Conservation (phyloP, 495 filamentous ascomycete genomes). For the Penicillium argentinense region DNA sequence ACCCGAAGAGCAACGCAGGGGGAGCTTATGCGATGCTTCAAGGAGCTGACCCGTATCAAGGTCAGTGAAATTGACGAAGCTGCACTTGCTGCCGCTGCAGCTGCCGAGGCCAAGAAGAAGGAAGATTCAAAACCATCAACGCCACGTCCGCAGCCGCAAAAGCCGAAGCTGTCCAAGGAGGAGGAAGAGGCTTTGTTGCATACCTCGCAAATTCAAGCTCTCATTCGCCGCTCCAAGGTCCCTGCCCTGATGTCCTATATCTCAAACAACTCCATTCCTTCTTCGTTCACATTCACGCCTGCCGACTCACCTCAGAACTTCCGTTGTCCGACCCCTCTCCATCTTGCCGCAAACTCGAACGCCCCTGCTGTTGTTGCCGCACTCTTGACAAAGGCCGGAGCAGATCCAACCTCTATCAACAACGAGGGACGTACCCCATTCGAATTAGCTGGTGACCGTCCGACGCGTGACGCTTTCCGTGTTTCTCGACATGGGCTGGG, state of each 20-base stretch:
- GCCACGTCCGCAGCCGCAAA: conserved; percentile 49
- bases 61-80: conserved; percentile 69
- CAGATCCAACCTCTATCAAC: conserved; percentile 72
- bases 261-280: conserved; percentile 62
- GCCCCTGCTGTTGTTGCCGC: conserved; percentile 69
- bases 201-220: conserved; percentile 80
- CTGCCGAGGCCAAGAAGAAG: conserved; percentile 22
- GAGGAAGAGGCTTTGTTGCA: conserved; percentile 79
- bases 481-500: conserved; percentile 80
- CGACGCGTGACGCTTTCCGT: conserved; percentile 89
- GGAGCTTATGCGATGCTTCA: conserved; percentile 90
- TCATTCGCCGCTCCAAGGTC: conserved; percentile 87
- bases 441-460: conserved; percentile 81
- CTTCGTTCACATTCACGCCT: conserved; percentile 74
- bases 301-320: conserved; percentile 64
- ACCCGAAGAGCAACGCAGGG: conserved; percentile 92
- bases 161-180: conserved; percentile 66
- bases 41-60: conserved; percentile 89
- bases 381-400: conserved; percentile 70
- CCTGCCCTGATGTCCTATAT: conserved; percentile 87
- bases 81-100: conserved; percentile 48
- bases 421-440: conserved; percentile 72
- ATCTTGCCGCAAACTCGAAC: conserved; percentile 80
- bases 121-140: conserved; percentile 36
- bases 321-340: conserved; percentile 83